Conservation (phyloP, 257 asterid species). For the Fraxinus quadrangulata region DNA sequence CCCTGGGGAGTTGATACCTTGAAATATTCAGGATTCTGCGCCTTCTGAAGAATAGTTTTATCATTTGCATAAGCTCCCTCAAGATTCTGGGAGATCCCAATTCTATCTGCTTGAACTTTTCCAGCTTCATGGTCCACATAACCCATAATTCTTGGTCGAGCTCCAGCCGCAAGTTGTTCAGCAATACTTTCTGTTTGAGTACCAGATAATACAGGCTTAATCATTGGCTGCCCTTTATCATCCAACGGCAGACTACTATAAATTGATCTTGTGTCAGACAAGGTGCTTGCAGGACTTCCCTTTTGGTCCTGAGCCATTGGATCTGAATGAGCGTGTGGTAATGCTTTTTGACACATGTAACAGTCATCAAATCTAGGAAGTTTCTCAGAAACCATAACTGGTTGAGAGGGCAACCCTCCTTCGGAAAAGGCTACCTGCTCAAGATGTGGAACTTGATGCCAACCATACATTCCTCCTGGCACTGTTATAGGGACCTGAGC, state of each 20-base stretch:
- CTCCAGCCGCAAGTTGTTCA: slow-evolving; percentile 43
- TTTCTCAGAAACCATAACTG: slow-evolving; percentile 43
- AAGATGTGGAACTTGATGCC: slow-evolving; percentile 66
- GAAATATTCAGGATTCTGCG: slow-evolving; percentile 54
- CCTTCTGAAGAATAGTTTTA: slow-evolving; percentile 35
- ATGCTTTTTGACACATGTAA: slow-evolving; percentile 80
- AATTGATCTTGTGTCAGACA: slow-evolving; percentile 48
- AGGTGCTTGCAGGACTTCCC: slow-evolving; percentile 49
- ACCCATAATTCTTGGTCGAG: slow-evolving; percentile 34
- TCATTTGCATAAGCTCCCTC: slow-evolving; percentile 48
- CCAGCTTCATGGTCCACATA: slow-evolving; percentile 42
- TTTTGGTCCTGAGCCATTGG: slow-evolving; percentile 63
- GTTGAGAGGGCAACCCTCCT: slow-evolving; percentile 41
- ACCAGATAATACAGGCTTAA: slow-evolving; percentile 44
- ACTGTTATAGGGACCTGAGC: slow-evolving; percentile 51
- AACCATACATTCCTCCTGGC: slow-evolving; percentile 54
- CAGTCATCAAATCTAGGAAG: slow-evolving; percentile 58
- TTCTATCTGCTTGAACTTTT: slow-evolving; percentile 37
- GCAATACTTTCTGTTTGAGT: slow-evolving; percentile 37
- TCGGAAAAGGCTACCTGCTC: slow-evolving; percentile 51
- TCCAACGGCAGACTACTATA: slow-evolving; percentile 64
- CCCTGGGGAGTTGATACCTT: slow-evolving; percentile 49
- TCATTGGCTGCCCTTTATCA: slow-evolving; percentile 55
- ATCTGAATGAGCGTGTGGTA: slow-evolving; percentile 99
- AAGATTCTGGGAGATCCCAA: slow-evolving; percentile 40